A percentile compares a stretch with the other conserved stretches of the same genome.
Evolutionary conservation across 257 asterid genomes (phyloP).

Genomic region (Fraxinus anomala): DNA sequence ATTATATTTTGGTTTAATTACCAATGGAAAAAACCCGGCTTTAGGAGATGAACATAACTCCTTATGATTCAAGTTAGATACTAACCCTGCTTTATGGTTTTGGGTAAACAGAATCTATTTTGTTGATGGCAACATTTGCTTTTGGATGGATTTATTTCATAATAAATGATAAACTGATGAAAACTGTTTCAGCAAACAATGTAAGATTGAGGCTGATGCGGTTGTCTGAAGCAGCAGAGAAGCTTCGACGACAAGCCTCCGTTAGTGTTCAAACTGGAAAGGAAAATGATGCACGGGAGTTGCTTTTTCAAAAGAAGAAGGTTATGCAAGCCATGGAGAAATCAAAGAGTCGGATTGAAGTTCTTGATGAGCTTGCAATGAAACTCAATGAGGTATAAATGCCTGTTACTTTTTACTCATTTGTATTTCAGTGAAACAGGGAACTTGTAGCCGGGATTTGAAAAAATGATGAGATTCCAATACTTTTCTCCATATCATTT

Average conservation of each 20-base stretch:
- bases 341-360: slow-evolving; percentile 72
- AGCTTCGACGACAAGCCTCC: slow-evolving; percentile 78
- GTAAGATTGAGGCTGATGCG: slow-evolving; percentile 81
- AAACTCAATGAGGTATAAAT: slow-evolving; percentile 73
- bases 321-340: slow-evolving; percentile 90
- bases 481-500: not conserved
- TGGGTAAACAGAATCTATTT: not conserved
- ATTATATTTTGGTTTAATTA: not conserved
- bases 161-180: slow-evolving; percentile 15
- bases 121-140: not conserved
- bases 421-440: not conserved
- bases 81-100: not conserved
- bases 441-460: not conserved
- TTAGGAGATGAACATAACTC: not conserved
- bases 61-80: not conserved
- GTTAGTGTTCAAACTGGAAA: slow-evolving; percentile 67
- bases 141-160: not conserved
- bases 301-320: slow-evolving; percentile 80
- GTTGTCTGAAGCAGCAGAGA: slow-evolving; percentile 88
- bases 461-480: not conserved
- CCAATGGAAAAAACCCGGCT: not conserved
- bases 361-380: slow-evolving; percentile 70
- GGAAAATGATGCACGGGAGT: slow-evolving; percentile 79
- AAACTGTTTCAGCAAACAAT: slow-evolving; percentile 61
- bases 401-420: not conserved